Evolutionary conservation across 2,329 filamentous ascomycete species (phyloP), one percentile per base, ranked within the genome.

Genomic region (Colletotrichum cordylinicola): DNA sequence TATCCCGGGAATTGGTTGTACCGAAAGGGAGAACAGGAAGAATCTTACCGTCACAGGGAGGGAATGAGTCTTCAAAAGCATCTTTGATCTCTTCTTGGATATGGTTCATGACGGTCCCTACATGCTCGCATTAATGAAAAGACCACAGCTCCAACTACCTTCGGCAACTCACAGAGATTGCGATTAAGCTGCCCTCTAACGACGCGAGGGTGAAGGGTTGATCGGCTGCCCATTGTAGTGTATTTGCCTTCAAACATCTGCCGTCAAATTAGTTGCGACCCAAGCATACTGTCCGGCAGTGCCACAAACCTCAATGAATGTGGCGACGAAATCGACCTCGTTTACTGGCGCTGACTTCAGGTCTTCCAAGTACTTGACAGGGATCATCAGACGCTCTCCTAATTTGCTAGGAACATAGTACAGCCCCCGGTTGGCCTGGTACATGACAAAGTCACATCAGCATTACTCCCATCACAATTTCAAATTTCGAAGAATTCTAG

Each of bases 191-290:
- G 76, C 10, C 58, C 74, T 35, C 78, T 79, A 39, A 79, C 77
- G 2, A 81, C 79, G 2, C 81, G 75, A 12, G 81, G 80, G 52
- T 82, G 81, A 24, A 82, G 74, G 0, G 79, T 81, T 8, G 78
- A 80, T 10, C 80, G 78, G 43, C 78, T 81, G 13, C 82, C 81
- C 75, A 82, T 80, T 1, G 80, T 81, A 1, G 81, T 83, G 70
- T 82, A 82, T 70, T 79, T 79, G 18, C 80, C 81, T 68, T 82
- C 82, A 60, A 83, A 83, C 80, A 82, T 82, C 64, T 68, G n/a
- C 21, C 8, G 6, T 24, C 12, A 37, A 15, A 15, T 56, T 27
- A 21, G 7, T 15, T 29, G 6, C 10, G 9, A 12, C 8, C 21
- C 6, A 18, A 24, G n/a, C 16, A 52, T 18, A n/a, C 16, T 9